These are phyloP conservation scores for Aegle marmelos DNA, from an alignment of 345 rosid genomes.

Conservation along the genomic window DNA sequence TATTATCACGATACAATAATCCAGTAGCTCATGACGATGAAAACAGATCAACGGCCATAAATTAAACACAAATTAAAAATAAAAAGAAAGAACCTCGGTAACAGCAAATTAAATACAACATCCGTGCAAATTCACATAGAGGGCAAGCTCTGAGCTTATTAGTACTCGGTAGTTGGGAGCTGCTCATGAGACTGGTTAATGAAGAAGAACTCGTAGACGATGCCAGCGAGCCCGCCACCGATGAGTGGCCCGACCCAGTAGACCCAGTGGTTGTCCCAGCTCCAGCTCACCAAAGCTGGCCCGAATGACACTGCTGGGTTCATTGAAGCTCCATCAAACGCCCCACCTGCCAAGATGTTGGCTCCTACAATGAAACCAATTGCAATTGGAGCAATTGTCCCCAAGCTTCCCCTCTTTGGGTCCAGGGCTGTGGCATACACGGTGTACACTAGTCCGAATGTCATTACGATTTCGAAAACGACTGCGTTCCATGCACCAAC, in stretches of 20 bases:
- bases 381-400: constrained; percentile 71
- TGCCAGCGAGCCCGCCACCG: constrained; percentile 84
- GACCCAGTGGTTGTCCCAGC: constrained; percentile 84
- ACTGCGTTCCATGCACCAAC: constrained; percentile 74
- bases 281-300: constrained; percentile 93
- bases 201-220: constrained; percentile 69
- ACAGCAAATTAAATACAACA: constrained; percentile 16
- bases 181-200: constrained; percentile 62
- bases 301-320: constrained; percentile 96
- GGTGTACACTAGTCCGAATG: constrained; percentile 84
- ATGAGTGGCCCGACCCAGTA: constrained; percentile 92
- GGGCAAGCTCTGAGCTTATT: constrained; percentile 19
- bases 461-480: constrained; percentile 93
- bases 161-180: constrained; percentile 73
- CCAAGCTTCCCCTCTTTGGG: constrained; percentile 76
- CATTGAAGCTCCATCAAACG: constrained; percentile 94
- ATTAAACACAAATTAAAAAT: constrained; percentile 19
- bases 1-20: not conserved
- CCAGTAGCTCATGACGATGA: not conserved
- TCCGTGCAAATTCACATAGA: constrained; percentile 1
- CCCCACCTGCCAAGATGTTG: constrained; percentile 86
- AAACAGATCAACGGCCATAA: constrained; percentile 18
- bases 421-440: constrained; percentile 92
- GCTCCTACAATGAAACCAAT: constrained; percentile 94
- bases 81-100: not conserved